Base-by-base conservation (phyloP, 2,329 filamentous ascomycete species). In the Ophiognomonia clavigignenti-juglandacearum region DNA sequence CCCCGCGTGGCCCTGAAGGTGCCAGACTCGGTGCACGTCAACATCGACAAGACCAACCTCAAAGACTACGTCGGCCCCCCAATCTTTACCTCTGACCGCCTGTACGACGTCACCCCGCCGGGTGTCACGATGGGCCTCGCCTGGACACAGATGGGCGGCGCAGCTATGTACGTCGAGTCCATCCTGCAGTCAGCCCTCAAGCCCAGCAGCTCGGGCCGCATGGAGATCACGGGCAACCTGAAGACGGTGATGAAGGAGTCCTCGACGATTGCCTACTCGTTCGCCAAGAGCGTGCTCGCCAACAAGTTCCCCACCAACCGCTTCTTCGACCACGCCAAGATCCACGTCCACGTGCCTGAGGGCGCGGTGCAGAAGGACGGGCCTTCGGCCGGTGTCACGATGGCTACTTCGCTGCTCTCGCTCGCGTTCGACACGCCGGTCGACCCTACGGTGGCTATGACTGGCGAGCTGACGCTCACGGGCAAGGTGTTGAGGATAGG, bases 201-300 rank as follows among this genome's bases (percentile, higher is more conserved):
- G 10, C 76, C 83, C 23, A 77, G 78, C 48, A 92, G 88, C 22
- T 78, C 85, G 16, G 86, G 92, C 6, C 81, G 86, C 16, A 74
- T 98, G 36, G 88, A 96, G 61, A 90, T 91, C 51, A 98, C 93
- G 0, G 93, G 93, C 50, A 97, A 97, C 62, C 77, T 98, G 40
- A 93, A 96, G 72, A 81, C 82, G 14, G 93, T 98, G 32, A 98
- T 98, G 95, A 97, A 96, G 70, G 93, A 98, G 69, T 96, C 91
- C 2, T 93, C 90, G 0, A 76, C 82, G 3, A 96, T 98, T 55
- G 95, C 93, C 39, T 97, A 98, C 72, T 95, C 89, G 0, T 98
- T 96, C 61, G 85, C 89, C 59, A 97, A 97, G 71, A 84, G 89
- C 1, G 75, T 92, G 50, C 83, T 97, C 77, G 90, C 86, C 7